phyloP scores from a whole-genome alignment of 441 rosid species.

The Syzygium malaccense region DNA sequence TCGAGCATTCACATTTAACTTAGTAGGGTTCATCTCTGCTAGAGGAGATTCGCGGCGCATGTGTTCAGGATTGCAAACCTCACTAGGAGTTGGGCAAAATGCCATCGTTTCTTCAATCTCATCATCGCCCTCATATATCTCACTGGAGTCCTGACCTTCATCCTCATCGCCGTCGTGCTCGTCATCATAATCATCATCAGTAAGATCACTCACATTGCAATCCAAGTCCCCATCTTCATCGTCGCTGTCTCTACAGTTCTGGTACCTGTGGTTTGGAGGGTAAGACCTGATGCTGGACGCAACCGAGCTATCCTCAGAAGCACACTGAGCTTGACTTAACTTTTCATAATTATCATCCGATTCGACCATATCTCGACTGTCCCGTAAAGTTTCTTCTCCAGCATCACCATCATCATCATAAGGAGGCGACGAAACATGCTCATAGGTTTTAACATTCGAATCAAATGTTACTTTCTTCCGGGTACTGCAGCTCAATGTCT shows the following conservation, averaged over 20 bases:
- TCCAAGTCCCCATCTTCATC: slow-evolving; percentile 47
- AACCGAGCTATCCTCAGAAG: slow-evolving; percentile 42
- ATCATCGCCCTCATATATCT: slow-evolving; percentile 23
- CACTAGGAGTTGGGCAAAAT: background rate
- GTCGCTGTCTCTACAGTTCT: slow-evolving; percentile 84
- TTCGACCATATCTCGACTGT: background rate
- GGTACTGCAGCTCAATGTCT: slow-evolving; percentile 26
- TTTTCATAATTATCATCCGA: slow-evolving; percentile 8
- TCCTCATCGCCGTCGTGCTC: slow-evolving; percentile 20
- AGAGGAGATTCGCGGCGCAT: background rate
- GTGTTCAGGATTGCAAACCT: background rate
- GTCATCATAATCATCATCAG: slow-evolving; percentile 33
- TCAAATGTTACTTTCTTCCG: slow-evolving; percentile 75
- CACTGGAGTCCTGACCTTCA: slow-evolving; percentile 21
- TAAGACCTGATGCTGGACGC: slow-evolving; percentile 35
- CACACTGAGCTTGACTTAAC: slow-evolving; percentile 24
- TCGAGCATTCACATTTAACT: slow-evolving; percentile 26
- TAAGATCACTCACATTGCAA: slow-evolving; percentile 28
- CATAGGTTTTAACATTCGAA: slow-evolving; percentile 53
- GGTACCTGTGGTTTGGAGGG: slow-evolving; percentile 74
- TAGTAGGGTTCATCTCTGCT: background rate
- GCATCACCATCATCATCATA: slow-evolving; percentile 18
- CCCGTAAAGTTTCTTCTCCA: slow-evolving; percentile 14
- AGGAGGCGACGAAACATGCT: slow-evolving; percentile 22
- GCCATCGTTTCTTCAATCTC: slow-evolving; percentile 16